phyloP scores from a whole-genome alignment of 163 green algal genomes.

The Scenedesmus sp. region DNA sequence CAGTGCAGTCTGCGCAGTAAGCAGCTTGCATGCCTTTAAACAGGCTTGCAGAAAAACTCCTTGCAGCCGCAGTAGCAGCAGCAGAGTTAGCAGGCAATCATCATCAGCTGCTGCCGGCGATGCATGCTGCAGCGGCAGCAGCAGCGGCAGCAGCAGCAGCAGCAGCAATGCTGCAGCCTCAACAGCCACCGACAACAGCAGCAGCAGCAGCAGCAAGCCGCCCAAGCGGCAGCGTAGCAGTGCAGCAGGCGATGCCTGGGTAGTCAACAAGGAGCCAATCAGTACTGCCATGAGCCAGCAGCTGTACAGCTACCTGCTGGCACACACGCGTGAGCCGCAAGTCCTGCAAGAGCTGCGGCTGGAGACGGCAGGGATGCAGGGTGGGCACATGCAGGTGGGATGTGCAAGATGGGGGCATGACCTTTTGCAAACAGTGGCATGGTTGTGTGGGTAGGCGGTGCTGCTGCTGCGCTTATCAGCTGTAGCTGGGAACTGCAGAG shows the following conservation, averaged over 20 bases:
- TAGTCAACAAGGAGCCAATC: constrained; percentile 65
- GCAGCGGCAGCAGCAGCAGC: neutral
- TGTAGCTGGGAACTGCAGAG: constrained; percentile 57
- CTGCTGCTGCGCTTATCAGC: neutral
- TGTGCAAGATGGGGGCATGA: neutral
- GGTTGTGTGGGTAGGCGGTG: neutral
- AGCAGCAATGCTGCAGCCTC: neutral
- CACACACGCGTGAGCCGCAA: constrained; percentile 77
- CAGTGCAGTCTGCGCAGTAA: neutral
- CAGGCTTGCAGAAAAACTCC: neutral
- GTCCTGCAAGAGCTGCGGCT: constrained; percentile 72
- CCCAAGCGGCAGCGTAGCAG: neutral
- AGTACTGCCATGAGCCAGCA: constrained; percentile 59
- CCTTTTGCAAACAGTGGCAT: neutral
- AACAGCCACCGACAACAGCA: constrained; percentile 17
- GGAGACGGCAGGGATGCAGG: constrained; percentile 71
- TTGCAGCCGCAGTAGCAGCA: neutral
- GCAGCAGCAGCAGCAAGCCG: constrained; percentile 16
- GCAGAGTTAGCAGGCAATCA: neutral
- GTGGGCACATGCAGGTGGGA: constrained; percentile 69
- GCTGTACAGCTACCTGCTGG: constrained; percentile 85
- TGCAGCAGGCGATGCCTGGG: neutral
- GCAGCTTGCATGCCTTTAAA: neutral
- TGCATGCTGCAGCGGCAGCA: neutral
- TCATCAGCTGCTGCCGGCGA: too few relatives aligned